phyloP scores from a whole-genome alignment of 2,329 filamentous ascomycete species.

The Pseudocercospora macadamiae region DNA sequence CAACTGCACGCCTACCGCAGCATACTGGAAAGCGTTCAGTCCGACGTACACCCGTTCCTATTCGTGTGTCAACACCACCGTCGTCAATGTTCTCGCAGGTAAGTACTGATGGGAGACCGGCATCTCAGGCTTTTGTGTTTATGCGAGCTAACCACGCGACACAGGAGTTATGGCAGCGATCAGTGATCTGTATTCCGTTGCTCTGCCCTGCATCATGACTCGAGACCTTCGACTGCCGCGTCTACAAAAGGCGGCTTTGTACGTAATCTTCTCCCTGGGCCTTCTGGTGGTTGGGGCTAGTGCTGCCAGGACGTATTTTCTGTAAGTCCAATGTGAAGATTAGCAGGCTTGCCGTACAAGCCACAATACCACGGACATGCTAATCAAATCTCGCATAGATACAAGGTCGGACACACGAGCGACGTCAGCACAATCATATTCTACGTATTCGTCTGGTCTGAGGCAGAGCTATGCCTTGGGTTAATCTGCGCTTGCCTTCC shows the following conservation, averaged over 20 bases:
- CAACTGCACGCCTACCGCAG: constrained; percentile 45
- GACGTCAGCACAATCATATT: constrained; percentile 47
- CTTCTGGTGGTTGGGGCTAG: constrained; percentile 38
- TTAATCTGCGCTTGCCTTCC: constrained; percentile 49
- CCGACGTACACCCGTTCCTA: constrained; percentile 39
- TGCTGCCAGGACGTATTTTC: constrained; percentile 41
- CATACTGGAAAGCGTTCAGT: constrained; percentile 47
- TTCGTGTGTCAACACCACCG: constrained; percentile 43
- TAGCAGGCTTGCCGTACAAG: background rate
- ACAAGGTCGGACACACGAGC: constrained; percentile 37
- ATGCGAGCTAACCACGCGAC: background rate
- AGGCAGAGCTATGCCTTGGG: constrained; percentile 45
- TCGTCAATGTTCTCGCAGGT: constrained; percentile 41
- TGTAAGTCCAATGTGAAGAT: constrained; percentile 10
- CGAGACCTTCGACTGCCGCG: constrained; percentile 48
- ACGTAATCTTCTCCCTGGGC: constrained; percentile 43
- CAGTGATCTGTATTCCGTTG: constrained; percentile 46
- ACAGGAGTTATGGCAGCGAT: constrained; percentile 42
- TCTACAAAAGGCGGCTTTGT: constrained; percentile 49
- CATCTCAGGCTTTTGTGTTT: background rate
- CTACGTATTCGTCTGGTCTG: constrained; percentile 46
- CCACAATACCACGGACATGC: background rate
- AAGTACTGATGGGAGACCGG: background rate
- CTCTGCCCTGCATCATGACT: constrained; percentile 49
- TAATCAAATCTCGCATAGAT: background rate